phyloP scores from a whole-genome alignment of 225 moss, liverwort and hornwort genomes.

The Antitrichia curtipendula region DNA sequence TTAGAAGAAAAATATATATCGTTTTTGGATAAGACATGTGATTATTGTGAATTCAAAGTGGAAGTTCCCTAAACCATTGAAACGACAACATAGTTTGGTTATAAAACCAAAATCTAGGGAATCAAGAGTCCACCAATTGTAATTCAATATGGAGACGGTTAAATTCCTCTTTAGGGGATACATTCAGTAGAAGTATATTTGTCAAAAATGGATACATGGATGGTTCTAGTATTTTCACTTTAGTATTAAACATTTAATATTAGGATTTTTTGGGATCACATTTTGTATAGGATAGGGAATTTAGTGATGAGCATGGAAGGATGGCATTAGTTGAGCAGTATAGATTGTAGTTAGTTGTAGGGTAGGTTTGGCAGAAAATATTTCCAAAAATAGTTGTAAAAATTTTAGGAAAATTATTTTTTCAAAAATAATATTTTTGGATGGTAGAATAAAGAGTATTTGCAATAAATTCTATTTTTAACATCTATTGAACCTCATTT shows the following conservation, averaged over 20 bases:
- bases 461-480: background rate
- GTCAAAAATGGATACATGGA: background rate
- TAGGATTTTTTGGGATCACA: background rate
- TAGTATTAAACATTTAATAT: background rate
- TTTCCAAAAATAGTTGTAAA: background rate
- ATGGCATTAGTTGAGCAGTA: background rate
- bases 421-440: background rate
- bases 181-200: background rate
- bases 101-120: background rate
- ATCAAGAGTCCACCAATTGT: fast-evolving
- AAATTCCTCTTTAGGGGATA: too few species aligned
- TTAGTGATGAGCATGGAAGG: background rate
- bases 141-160: fast-evolving
- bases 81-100: background rate
- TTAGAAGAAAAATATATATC: background rate
- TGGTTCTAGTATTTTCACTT: too few species aligned
- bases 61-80: background rate
- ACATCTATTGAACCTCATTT: background rate
- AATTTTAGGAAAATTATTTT: too few species aligned
- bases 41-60: background rate
- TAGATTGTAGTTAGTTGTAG: background rate
- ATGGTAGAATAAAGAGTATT: background rate
- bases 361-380: fast-evolving
- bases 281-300: background rate
- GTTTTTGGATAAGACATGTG: background rate